Evolutionary conservation across 352 stramenopile genomes (phyloP), one percentile per base, ranked within the genome.

Genomic region (Globisporangium spinosum): DNA sequence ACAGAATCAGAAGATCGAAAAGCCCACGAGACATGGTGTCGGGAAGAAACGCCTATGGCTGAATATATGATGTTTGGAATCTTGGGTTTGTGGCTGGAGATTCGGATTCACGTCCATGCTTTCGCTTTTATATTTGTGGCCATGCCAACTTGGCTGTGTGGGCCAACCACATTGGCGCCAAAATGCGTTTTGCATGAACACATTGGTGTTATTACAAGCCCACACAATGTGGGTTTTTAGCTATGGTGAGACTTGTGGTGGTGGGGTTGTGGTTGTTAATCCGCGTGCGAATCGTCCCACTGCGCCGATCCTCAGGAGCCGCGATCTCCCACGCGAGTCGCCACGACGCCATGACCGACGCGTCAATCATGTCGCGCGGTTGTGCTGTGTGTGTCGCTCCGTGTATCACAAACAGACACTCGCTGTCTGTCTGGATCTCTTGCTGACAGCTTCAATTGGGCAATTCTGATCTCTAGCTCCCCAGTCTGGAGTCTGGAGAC

Each of bases 241-340:
- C 29, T 17, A 5, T 47, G 1, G 1, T 17, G 13, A 47, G 38
- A 7, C 12, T 4, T 47, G 38, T 20, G 1, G 15, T 10, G 17
- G 17, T 51, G 43, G 38, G 4, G 40, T 47, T 22, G 40, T 51
- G 43, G 17, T 23, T 22, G 43, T 23, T 51, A 23, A 51, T 51
- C 43, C 6, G 17, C 17, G 43, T n/a, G 40, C 13, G 15, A 49
- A 5, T 20, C 17, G 23, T 58, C 23, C 53, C 53, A 58, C 53
- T 58, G 23, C 12, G 23, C 53, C 53, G 17, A 58, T 58, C 53
- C 53, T 58, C 54, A 60, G 27, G 27, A 60, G 55, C 29, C 17
- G 17, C 55, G 53, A 58, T 23, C 27, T 23, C 54, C 17, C 27
- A 27, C 54, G 54, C 27, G 15, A 25, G 54, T 59, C 54, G 25